Percentiles rank a stretch among this genome's conserved stretches.
phyloP scores from a whole-genome alignment of 2,329 filamentous ascomycete genomes.

The Knufia fluminis region DNA sequence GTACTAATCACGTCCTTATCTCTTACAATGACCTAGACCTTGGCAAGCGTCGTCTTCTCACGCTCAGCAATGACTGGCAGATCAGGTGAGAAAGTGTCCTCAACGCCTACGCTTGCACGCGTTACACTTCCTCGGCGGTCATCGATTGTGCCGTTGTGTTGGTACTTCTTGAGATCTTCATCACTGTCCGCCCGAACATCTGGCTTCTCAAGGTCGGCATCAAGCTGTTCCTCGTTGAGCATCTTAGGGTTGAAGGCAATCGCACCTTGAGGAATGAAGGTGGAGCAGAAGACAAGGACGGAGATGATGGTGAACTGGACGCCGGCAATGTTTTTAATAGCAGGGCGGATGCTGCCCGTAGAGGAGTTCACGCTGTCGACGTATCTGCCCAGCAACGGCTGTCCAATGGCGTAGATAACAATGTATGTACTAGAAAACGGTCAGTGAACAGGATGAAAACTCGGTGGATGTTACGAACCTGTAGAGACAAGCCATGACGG shows the following conservation, averaged over 20 bases:
- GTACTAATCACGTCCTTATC: too few relatives aligned
- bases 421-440: constrained; percentile 35
- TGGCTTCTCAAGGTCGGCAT: constrained; percentile 7
- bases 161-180: constrained; percentile 3
- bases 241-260: constrained; percentile 33
- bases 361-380: constrained; percentile 35
- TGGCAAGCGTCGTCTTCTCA: background rate
- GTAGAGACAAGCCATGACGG: constrained; percentile 46
- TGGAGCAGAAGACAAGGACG: constrained; percentile 35
- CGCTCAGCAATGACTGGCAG: background rate
- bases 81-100: constrained; percentile 7
- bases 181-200: background rate
- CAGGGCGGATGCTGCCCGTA: constrained; percentile 31
- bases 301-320: constrained; percentile 41
- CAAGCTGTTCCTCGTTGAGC: constrained; percentile 13
- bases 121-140: constrained; percentile 8
- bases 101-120: constrained; percentile 3
- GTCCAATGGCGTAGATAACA: constrained; percentile 38
- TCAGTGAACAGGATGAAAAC: background rate
- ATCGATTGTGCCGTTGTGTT: constrained; percentile 6
- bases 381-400: constrained; percentile 38
- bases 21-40: too few relatives aligned
- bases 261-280: constrained; percentile 39
- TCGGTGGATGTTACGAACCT: background rate
- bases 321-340: constrained; percentile 37